Evolutionary conservation across 768 basidiomycete species (phyloP).

Genomic region (Calocybe gangraenosa): DNA sequence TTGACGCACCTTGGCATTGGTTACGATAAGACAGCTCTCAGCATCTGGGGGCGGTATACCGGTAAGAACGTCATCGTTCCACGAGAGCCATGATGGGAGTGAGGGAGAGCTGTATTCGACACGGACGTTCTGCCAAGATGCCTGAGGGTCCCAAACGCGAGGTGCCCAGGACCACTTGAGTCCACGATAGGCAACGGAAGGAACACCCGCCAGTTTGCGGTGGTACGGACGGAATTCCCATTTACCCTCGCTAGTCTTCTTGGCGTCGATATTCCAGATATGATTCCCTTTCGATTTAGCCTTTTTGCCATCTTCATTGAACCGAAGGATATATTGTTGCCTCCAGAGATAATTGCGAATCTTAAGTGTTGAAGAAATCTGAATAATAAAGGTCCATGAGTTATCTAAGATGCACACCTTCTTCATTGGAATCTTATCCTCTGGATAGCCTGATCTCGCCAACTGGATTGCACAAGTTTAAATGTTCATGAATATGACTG

Average conservation of each 20-base stretch:
- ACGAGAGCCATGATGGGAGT: constrained; percentile 83
- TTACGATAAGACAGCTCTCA: constrained; percentile 69
- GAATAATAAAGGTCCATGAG: constrained; percentile 7
- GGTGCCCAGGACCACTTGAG: constrained; percentile 88
- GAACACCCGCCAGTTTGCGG: constrained; percentile 80
- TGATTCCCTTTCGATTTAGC: constrained; percentile 99
- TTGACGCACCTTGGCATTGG: constrained; percentile 66
- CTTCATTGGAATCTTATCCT: constrained; percentile 95
- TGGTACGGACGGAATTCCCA: constrained; percentile 91
- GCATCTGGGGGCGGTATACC: constrained; percentile 79
- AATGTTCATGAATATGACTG: not conserved
- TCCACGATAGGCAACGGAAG: constrained; percentile 79
- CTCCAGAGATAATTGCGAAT: constrained; percentile 95
- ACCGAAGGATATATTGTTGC: constrained; percentile 89
- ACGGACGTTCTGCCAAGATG: constrained; percentile 72
- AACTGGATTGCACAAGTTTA: constrained; percentile 42
- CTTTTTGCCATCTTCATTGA: constrained; percentile 99
- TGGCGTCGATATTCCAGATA: constrained; percentile 98
- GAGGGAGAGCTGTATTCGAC: constrained; percentile 78
- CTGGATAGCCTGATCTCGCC: constrained; percentile 79
- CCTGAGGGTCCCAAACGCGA: constrained; percentile 96
- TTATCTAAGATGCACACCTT: constrained; percentile 52
- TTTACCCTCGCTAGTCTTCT: constrained; percentile 64
- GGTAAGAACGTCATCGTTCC: constrained; percentile 79
- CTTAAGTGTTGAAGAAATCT: constrained; percentile 30